A percentile compares a stretch with the other conserved stretches of the same genome.
Evolutionary conservation across 306 rosid genomes (phyloP).

Genomic region (Gynostemma pentaphyllum): DNA sequence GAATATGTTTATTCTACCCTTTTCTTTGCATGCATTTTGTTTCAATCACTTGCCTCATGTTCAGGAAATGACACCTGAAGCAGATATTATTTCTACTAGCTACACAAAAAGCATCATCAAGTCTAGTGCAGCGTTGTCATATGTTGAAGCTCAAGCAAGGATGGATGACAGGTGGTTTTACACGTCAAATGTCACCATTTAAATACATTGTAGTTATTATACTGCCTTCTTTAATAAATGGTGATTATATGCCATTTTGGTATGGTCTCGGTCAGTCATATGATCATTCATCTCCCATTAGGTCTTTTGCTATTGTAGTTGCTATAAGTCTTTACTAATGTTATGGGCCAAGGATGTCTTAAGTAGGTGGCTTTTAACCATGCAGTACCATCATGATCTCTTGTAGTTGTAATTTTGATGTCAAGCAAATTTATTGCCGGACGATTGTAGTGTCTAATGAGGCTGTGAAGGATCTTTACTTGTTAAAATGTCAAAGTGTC

Average conservation of each 20-base stretch:
- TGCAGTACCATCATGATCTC: neutral
- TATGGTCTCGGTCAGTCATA: neutral
- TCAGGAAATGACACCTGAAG: constrained; percentile 97
- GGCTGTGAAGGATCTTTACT: neutral
- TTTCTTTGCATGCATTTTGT: constrained; percentile 6
- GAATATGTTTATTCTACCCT: neutral
- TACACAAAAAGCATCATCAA: constrained; percentile 81
- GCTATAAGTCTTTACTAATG: neutral
- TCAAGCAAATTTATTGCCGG: too few relatives aligned
- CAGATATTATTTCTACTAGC: constrained; percentile 67
- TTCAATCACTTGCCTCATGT: constrained; percentile 13
- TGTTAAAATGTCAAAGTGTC: too few relatives aligned
- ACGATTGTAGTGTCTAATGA: too few relatives aligned
- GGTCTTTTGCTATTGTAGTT: neutral
- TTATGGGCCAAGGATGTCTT: neutral
- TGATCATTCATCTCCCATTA: neutral
- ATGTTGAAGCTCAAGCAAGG: constrained; percentile 96
- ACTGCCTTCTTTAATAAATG: neutral
- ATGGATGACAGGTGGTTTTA: constrained; percentile 85
- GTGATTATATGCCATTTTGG: neutral
- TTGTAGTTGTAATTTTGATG: neutral
- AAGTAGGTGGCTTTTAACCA: neutral
- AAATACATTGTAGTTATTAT: neutral
- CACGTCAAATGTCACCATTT: constrained; percentile 17
- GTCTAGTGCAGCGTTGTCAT: constrained; percentile 84